A percentile compares a stretch with the other conserved stretches of the same genome.
Conservation (phyloP, 495 filamentous ascomycete genomes). For the Pyrenula massariospora region DNA sequence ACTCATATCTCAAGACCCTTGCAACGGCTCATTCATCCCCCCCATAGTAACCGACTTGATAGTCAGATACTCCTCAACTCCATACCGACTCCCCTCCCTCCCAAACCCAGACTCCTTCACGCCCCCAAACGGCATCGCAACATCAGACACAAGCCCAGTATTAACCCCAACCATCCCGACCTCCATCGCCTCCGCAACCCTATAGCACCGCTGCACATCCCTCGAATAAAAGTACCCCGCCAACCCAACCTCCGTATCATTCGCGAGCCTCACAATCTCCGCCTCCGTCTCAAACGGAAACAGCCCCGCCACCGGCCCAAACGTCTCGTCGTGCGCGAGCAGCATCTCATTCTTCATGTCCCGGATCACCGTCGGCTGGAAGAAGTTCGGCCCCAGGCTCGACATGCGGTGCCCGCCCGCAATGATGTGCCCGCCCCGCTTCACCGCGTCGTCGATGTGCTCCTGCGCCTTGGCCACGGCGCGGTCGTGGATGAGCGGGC, state of each 20-base stretch:
- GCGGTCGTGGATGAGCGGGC: conserved; percentile 60
- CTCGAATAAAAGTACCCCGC: conserved; percentile 69
- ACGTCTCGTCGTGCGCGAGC: conserved; percentile 62
- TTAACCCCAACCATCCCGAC: conserved; percentile 26
- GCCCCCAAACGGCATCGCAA: conserved; percentile 37
- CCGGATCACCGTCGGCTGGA: conserved; percentile 62
- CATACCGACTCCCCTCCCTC: conserved; percentile 36
- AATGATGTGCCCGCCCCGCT: conserved; percentile 7
- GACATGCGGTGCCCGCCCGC: conserved; percentile 30
- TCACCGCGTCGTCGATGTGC: conserved; percentile 57
- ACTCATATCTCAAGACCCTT: conserved; percentile 5
- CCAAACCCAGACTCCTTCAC: conserved; percentile 46
- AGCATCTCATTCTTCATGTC: conserved; percentile 60
- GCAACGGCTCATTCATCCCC: background rate
- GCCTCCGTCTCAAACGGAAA: conserved; percentile 66
- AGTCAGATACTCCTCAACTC: conserved; percentile 35
- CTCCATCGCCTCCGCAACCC: conserved; percentile 65
- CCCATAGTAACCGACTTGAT: conserved; percentile 22
- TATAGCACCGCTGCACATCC: conserved; percentile 49
- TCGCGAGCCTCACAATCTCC: conserved; percentile 63
- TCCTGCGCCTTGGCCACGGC: conserved; percentile 57
- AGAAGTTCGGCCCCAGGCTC: conserved; percentile 49
- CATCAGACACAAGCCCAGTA: conserved; percentile 18
- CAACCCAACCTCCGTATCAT: conserved; percentile 58
- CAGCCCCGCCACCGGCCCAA: conserved; percentile 65